Evolutionary conservation across 805 yeast genomes (phyloP), one percentile per base, ranked within the genome.

Genomic region (Maudiozyma barnettii): DNA sequence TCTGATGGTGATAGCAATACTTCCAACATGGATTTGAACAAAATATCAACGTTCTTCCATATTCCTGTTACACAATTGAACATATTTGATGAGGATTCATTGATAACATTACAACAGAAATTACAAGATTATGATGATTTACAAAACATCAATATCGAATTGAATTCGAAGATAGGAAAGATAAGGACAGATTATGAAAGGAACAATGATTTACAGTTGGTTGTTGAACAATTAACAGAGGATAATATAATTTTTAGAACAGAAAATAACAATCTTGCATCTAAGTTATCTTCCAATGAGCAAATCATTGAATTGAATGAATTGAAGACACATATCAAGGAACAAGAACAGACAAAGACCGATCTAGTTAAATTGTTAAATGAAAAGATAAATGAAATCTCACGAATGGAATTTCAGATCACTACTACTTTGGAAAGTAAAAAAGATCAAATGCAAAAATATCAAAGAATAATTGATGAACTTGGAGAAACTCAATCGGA

Each of bases 401-500:
- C 22, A 30, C 29, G 23, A 18, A 14, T 30, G 5, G 26, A 22
- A 52, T 35, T 37, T 3, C 61, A 64, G 23, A 42, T 59, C 1
- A 52, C 51, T 6, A 51, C 48, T 20, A 48, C 51, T 21, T 31
- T 56, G 7, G 14, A 30, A 1, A 55, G 54, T 7, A 72, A 69
- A 48, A 61, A 60, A 35, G 69, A 73, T 19, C 69, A 82, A 45
- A 64, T 68, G 41, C 55, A 63, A 20, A 50, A 39, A 4, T 22
- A 74, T 22, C 55, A 74, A 38, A 73, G 72, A 2, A 64, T 65
- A 38, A 75, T 61, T 50, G 64, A 60, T 13, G 58, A 64, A 18
- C 55, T 62, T 5, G 75, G 72, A 47, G 47, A 51, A 6, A 37
- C 63, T 46, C 54, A 61, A 49, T 50, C 71, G 47, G 46, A 54